A percentile compares a stretch with the other conserved stretches of the same genome.
Conservation (phyloP, 2,329 filamentous ascomycete genomes). For the Xylaria sp. region DNA sequence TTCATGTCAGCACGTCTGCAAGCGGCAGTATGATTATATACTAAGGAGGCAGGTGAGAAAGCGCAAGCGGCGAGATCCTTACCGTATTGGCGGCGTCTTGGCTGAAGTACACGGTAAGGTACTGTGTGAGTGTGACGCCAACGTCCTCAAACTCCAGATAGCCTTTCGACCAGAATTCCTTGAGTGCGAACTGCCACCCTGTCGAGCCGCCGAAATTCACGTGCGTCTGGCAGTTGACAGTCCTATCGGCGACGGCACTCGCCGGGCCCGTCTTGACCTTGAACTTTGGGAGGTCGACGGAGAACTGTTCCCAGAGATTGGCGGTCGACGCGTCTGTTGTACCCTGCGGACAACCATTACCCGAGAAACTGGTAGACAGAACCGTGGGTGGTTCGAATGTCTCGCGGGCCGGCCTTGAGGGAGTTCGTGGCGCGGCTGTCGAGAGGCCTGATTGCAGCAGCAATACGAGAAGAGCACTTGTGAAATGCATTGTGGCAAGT, state of each 20-base stretch:
- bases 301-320: constrained; percentile 26
- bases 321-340: constrained; percentile 15
- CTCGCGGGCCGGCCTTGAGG: background rate
- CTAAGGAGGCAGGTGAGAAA: background rate
- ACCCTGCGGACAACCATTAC: constrained; percentile 31
- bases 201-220: constrained; percentile 23
- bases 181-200: constrained; percentile 33
- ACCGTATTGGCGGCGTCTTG: constrained; percentile 31
- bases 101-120: constrained; percentile 31
- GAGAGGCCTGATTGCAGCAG: constrained; percentile 3
- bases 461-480: background rate
- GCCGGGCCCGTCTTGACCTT: constrained; percentile 19
- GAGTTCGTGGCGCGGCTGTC: constrained; percentile 12
- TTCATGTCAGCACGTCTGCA: background rate
- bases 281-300: constrained; percentile 30
- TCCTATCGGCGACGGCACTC: constrained; percentile 14
- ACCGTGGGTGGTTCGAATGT: constrained; percentile 27
- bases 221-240: constrained; percentile 34
- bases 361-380: constrained; percentile 30
- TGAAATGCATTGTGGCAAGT: constrained; percentile 1
- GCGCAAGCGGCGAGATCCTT: background rate
- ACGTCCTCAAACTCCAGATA: constrained; percentile 24
- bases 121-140: constrained; percentile 30
- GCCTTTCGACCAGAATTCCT: constrained; percentile 31
- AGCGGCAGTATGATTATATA: background rate